Conservation (phyloP, 176 grass and related monocot genomes). For the Musa schizocarpa region DNA sequence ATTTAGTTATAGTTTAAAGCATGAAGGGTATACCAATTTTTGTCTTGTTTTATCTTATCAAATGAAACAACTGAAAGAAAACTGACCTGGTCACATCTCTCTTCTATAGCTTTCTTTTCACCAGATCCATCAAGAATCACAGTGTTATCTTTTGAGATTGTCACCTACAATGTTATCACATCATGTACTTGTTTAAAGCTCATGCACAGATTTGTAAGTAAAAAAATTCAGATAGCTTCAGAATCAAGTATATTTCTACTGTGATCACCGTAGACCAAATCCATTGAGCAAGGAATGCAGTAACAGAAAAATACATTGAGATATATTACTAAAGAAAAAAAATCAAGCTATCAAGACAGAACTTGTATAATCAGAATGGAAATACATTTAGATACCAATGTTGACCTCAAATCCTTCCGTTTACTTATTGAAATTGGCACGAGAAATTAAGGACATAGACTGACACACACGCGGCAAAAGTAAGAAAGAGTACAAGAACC, state of each 20-base stretch:
- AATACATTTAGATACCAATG: too few relatives aligned
- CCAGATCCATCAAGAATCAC: constrained; percentile 93
- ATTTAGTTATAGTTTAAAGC: not conserved
- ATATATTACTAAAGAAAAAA: too few relatives aligned
- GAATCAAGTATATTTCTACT: not conserved
- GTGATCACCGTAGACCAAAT: too few relatives aligned
- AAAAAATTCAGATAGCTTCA: not conserved
- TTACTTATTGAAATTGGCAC: not conserved
- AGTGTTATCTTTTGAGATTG: constrained; percentile 93
- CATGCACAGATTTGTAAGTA: not conserved
- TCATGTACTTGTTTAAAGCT: not conserved
- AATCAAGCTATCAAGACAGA: too few relatives aligned
- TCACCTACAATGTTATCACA: constrained; percentile 42
- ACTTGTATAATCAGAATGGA: too few relatives aligned
- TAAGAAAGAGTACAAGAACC: not conserved
- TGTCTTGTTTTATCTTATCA: too few relatives aligned
- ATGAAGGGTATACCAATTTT: too few relatives aligned
- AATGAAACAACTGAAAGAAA: not conserved
- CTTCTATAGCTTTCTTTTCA: constrained; percentile 78
- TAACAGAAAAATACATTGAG: too few relatives aligned
- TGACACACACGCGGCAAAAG: too few relatives aligned
- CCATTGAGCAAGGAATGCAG: too few relatives aligned
- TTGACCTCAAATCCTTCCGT: not conserved
- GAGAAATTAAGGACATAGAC: not conserved
- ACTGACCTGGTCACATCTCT: constrained; percentile 76